A percentile compares a stretch with the other conserved stretches of the same genome.
phyloP scores from a whole-genome alignment of 257 asterid species.

The Gentiana dahurica region DNA sequence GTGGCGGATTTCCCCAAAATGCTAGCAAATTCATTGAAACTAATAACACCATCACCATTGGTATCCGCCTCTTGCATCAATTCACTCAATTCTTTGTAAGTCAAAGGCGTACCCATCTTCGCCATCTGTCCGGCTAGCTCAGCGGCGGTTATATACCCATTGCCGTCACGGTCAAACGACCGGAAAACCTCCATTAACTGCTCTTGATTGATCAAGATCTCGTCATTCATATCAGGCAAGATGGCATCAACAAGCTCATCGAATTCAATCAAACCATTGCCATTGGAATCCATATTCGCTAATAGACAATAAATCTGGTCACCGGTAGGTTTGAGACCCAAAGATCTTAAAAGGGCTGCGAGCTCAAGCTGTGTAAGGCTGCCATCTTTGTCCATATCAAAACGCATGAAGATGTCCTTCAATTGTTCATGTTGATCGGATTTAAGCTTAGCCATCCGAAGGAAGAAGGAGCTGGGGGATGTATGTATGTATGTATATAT shows the following conservation, averaged over 20 bases:
- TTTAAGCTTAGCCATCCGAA: constrained; percentile 22
- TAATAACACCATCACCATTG: constrained; percentile 55
- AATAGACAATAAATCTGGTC: constrained; percentile 30
- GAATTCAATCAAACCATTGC: constrained; percentile 43
- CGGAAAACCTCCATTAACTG: constrained; percentile 41
- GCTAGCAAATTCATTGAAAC: constrained; percentile 44
- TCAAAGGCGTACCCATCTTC: constrained; percentile 43
- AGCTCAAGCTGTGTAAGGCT: constrained; percentile 45
- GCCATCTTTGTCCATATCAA: constrained; percentile 41
- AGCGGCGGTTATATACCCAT: constrained; percentile 39
- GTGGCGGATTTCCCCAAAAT: constrained; percentile 39
- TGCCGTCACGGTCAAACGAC: constrained; percentile 47
- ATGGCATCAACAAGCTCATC: constrained; percentile 38
- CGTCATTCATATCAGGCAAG: constrained; percentile 38
- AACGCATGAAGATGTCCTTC: constrained; percentile 33
- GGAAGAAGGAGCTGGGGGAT: neutral
- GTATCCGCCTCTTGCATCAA: constrained; percentile 48
- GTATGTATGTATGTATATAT: no score
- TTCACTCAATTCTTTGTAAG: constrained; percentile 28
- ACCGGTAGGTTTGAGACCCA: constrained; percentile 35
- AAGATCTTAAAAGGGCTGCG: constrained; percentile 42
- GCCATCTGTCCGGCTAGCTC: constrained; percentile 53
- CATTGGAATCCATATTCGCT: constrained; percentile 40
- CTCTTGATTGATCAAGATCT: constrained; percentile 37
- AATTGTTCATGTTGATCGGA: constrained; percentile 35